Conservation (phyloP, 768 basidiomycete species). For the Tylopilus subfusipes region DNA sequence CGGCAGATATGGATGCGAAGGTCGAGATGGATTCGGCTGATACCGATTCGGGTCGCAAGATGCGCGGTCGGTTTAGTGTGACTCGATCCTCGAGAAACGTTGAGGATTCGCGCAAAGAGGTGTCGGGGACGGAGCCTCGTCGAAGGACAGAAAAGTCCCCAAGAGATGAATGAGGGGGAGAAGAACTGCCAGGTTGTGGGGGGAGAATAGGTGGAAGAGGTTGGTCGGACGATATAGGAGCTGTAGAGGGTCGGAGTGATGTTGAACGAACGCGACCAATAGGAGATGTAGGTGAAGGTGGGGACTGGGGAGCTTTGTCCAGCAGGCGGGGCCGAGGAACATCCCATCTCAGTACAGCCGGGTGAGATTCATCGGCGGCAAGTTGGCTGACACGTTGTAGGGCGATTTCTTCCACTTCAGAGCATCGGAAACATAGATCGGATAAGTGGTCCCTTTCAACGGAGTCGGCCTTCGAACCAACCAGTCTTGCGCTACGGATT, state of each 20-base stretch:
- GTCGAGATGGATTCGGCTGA: slow-evolving; percentile 56
- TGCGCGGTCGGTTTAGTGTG: slow-evolving; percentile 21
- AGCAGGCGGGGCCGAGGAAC: not conserved
- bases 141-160: slow-evolving; percentile 17
- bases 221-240: slow-evolving; percentile 38
- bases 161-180: slow-evolving; percentile 2
- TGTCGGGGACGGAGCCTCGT: slow-evolving; percentile 29
- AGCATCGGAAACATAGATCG: slow-evolving; percentile 58
- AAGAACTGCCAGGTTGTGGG: slow-evolving; percentile 1
- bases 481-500: slow-evolving; percentile 55
- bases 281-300: slow-evolving; percentile 23
- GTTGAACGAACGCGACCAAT: slow-evolving; percentile 17
- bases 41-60: slow-evolving; percentile 46
- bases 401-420: slow-evolving; percentile 68
- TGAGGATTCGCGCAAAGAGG: slow-evolving; percentile 6
- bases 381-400: slow-evolving; percentile 63
- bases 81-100: slow-evolving; percentile 18
- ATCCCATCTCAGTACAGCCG: slow-evolving; percentile 17
- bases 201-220: not conserved
- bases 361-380: slow-evolving; percentile 27
- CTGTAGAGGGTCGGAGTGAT: slow-evolving; percentile 45
- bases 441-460: slow-evolving; percentile 39
- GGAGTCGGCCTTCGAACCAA: slow-evolving; percentile 35
- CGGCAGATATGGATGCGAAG: slow-evolving; percentile 10
- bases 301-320: slow-evolving; percentile 8